Base-by-base conservation (phyloP, 495 filamentous ascomycete species). In the Cercophora newfieldiana region DNA sequence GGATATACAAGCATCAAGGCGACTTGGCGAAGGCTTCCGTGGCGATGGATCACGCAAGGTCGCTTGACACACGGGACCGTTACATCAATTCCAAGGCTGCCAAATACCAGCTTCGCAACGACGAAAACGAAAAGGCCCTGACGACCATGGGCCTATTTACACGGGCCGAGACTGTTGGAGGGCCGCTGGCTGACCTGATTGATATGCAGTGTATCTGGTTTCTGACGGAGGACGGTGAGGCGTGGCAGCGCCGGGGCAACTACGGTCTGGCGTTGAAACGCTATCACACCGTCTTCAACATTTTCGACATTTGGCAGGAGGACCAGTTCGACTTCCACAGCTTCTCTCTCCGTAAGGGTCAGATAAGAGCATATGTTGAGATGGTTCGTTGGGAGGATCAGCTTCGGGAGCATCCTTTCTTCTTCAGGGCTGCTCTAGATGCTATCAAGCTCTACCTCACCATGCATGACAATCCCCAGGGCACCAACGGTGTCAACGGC, bases 181-280 rank as follows among this genome's bases (percentile, higher is more conserved):
- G 95, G 1, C 89, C 95, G 26, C 77, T 98, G 31, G 91, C 90
- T 48, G 95, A 99, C 77, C 86, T 99, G 19, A 88, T 93, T 61
- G 95, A 99, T 67, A 98, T 99, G 96, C 95, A 99, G 76, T 97
- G 96, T 72, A 88, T 97, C 66, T 99, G 95, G 95, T 99, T 89
- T 76, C 77, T 98, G 68, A 94, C 91, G 22, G 95, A 99, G 78
- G 96, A 98, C 76, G 95, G 92, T 28, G 91, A 97, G 78, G 86
- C 94, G 0, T 95, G 94, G 75, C 77, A 91, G 60, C 90, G 95
- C 25, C 91, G 94, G 75, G 87, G 87, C 68, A 92, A 93, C 70
- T 79, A 92, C 51, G 91, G 89, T 1, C 85, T 97, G 66, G 94
- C 96, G 2, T 81, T 99, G 49, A 99, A 99, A 80, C 88, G 95